Conservation (phyloP, 2,329 filamentous ascomycete genomes). For the Ilyonectria destructans region DNA sequence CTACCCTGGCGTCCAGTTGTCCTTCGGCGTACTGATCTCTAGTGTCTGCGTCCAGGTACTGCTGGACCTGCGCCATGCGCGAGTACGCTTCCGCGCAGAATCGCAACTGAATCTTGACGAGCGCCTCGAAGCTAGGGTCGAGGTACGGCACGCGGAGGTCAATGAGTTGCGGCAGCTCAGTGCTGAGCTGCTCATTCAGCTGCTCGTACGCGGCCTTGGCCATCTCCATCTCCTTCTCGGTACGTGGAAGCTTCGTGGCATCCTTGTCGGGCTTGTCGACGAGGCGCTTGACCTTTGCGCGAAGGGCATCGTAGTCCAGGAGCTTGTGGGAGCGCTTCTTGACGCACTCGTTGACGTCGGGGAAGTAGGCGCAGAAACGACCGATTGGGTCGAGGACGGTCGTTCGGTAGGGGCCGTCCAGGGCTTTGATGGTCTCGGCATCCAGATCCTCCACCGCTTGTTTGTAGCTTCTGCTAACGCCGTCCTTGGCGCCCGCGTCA, state of each 20-base stretch:
- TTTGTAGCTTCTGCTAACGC: slow-evolving; percentile 97
- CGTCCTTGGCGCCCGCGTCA: slow-evolving; percentile 93
- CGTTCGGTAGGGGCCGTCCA: slow-evolving; percentile 94
- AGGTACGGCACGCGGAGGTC: slow-evolving; percentile 97
- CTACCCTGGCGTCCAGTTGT: slow-evolving; percentile 90
- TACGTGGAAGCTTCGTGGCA: slow-evolving; percentile 93
- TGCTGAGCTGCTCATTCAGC: slow-evolving; percentile 95
- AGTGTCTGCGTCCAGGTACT: slow-evolving; percentile 96
- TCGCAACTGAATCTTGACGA: slow-evolving; percentile 97
- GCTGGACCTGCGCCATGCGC: slow-evolving; percentile 98
- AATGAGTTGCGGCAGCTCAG: slow-evolving; percentile 94
- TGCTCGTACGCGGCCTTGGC: slow-evolving; percentile 95
- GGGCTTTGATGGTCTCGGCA: slow-evolving; percentile 97
- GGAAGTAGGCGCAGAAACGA: slow-evolving; percentile 98
- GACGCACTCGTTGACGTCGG: slow-evolving; percentile 99
- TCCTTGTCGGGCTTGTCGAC: slow-evolving; percentile 99
- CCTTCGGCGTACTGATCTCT: slow-evolving; percentile 96
- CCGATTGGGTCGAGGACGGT: slow-evolving; percentile 97
- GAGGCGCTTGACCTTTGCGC: slow-evolving; percentile 96
- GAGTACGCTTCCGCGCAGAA: slow-evolving; percentile 99
- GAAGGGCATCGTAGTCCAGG: slow-evolving; percentile 96
- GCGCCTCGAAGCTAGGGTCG: slow-evolving; percentile 95
- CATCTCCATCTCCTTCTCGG: slow-evolving; percentile 97
- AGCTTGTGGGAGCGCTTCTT: slow-evolving; percentile 99
- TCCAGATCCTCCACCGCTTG: slow-evolving; percentile 98